phyloP scores from a whole-genome alignment of 1,284 basidiomycete species.

The Irpex rosettiformis region DNA sequence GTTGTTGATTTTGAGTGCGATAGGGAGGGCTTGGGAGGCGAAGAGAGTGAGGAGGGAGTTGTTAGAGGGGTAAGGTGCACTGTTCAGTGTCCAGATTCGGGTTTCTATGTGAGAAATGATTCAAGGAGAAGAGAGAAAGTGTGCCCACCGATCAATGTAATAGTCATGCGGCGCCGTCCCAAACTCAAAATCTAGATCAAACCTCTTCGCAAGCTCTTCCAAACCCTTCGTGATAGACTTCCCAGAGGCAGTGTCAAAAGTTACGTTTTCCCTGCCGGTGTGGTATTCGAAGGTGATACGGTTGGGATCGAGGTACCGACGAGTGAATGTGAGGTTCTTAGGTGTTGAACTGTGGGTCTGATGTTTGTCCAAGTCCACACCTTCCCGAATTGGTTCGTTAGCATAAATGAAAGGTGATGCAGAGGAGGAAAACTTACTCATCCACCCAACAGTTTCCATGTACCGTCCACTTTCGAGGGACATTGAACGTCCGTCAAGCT shows the following conservation, averaged over 20 bases:
- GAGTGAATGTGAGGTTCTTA: slow-evolving; percentile 55
- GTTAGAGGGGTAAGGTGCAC: slow-evolving; percentile 64
- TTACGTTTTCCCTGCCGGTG: slow-evolving; percentile 36
- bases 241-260: slow-evolving; percentile 58
- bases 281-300: slow-evolving; percentile 73
- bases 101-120: not conserved
- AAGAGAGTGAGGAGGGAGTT: slow-evolving; percentile 61
- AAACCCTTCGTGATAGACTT: slow-evolving; percentile 52
- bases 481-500: slow-evolving; percentile 63
- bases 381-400: slow-evolving; percentile 27
- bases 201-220: slow-evolving; percentile 45
- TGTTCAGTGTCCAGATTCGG: too few species aligned
- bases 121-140: not conserved
- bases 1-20: slow-evolving; percentile 59
- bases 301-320: slow-evolving; percentile 75
- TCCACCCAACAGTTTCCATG: slow-evolving; percentile 82
- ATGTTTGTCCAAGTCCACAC: slow-evolving; percentile 43
- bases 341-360: slow-evolving; percentile 30
- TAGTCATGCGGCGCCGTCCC: slow-evolving; percentile 76
- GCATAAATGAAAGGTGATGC: too few species aligned
- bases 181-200: slow-evolving; percentile 51
- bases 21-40: slow-evolving; percentile 51
- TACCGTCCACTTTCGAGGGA: slow-evolving; percentile 80
- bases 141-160: slow-evolving; percentile 52
- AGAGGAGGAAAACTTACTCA: slow-evolving; percentile 45